Conservation (phyloP, 768 basidiomycete genomes). For the Lentinula sp. region DNA sequence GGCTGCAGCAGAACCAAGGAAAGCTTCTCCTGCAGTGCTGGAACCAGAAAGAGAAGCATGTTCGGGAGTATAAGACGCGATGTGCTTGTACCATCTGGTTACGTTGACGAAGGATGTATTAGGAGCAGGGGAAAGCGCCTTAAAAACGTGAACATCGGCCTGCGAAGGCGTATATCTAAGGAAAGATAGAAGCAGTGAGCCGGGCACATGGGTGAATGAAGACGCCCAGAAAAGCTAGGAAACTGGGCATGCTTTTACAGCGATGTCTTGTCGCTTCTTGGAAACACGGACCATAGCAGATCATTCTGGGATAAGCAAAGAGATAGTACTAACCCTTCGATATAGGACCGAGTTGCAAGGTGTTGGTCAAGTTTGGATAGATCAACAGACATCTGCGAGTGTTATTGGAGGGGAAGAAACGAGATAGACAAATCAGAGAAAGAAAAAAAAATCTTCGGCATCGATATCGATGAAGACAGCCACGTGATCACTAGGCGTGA, state of each 20-base stretch:
- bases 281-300: slow-evolving; percentile 30
- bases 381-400: slow-evolving; percentile 56
- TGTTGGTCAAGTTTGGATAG: slow-evolving; percentile 76
- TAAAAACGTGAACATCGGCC: slow-evolving; percentile 91
- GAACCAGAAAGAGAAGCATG: slow-evolving; percentile 77
- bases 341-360: slow-evolving; percentile 81
- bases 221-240: slow-evolving; percentile 22
- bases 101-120: slow-evolving; percentile 65
- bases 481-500: not conserved
- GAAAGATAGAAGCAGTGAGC: slow-evolving; percentile 6
- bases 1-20: slow-evolving; percentile 49
- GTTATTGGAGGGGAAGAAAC: slow-evolving; percentile 13
- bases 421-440: not conserved
- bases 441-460: too few species aligned
- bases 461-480: not conserved
- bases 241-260: slow-evolving; percentile 52
- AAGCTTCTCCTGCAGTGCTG: slow-evolving; percentile 72
- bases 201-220: slow-evolving; percentile 6
- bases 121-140: slow-evolving; percentile 64
- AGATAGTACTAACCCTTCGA: slow-evolving; percentile 70
- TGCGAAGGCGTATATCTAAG: slow-evolving; percentile 85
- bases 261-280: slow-evolving; percentile 47
- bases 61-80: slow-evolving; percentile 79
- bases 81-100: slow-evolving; percentile 92
- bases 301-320: not conserved